Percentiles rank a stretch among this genome's conserved stretches.
Evolutionary conservation across 1,284 basidiomycete species (phyloP).

Genomic region (Ustilago loliicola): DNA sequence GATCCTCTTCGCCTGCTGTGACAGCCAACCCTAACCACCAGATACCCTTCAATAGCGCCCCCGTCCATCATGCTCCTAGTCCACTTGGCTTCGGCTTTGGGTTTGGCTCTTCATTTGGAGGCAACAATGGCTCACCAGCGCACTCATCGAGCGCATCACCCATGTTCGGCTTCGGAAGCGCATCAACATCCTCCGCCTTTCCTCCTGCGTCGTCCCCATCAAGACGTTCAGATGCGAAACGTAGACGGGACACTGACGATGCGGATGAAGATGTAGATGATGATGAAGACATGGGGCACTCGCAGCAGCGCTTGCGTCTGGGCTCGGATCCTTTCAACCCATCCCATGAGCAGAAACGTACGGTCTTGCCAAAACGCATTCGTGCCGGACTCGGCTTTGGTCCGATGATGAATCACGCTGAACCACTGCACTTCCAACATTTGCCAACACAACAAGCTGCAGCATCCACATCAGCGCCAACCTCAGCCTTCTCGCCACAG

Average conservation of each 20-base stretch:
- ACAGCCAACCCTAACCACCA: slow-evolving; percentile 47
- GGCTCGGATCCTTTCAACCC: slow-evolving; percentile 26
- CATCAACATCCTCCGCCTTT: slow-evolving; percentile 16
- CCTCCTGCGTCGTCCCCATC: slow-evolving; percentile 17
- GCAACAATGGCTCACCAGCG: slow-evolving; percentile 38
- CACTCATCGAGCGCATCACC: slow-evolving; percentile 22
- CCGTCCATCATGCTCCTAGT: slow-evolving; percentile 57
- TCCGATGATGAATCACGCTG: slow-evolving; percentile 23
- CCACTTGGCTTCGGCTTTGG: slow-evolving; percentile 60
- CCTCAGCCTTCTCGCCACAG: slow-evolving; percentile 12
- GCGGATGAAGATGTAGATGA: slow-evolving; percentile 42
- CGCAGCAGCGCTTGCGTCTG: slow-evolving; percentile 16
- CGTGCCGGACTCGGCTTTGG: slow-evolving; percentile 55
- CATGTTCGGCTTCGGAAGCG: slow-evolving; percentile 27
- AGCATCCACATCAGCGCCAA: slow-evolving; percentile 20
- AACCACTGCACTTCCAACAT: slow-evolving; percentile 18
- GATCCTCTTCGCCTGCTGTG: slow-evolving; percentile 50
- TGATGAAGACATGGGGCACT: slow-evolving; percentile 53
- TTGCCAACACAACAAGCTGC: slow-evolving; percentile 4
- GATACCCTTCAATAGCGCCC: slow-evolving; percentile 57
- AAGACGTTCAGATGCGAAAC: slow-evolving; percentile 50
- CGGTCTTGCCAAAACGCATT: slow-evolving; percentile 53
- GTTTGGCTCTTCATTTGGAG: slow-evolving; percentile 55
- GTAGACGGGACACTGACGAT: slow-evolving; percentile 45
- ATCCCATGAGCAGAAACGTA: slow-evolving; percentile 28